These are phyloP conservation scores for Fusarium pilosicola DNA, from an alignment of 2,329 filamentous ascomycete species.

Conservation along the genomic window DNA sequence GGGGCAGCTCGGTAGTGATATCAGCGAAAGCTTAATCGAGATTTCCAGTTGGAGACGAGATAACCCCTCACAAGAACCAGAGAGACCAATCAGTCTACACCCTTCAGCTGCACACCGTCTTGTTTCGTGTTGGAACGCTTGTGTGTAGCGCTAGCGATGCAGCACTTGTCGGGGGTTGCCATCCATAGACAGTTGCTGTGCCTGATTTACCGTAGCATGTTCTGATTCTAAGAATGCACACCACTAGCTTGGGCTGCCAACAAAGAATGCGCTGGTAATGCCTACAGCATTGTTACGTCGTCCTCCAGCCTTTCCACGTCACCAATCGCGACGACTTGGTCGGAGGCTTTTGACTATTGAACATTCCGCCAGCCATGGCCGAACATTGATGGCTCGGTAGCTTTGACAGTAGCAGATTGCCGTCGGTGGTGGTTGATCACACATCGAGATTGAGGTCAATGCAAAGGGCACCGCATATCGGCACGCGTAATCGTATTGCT, in stretches of 20 bases:
- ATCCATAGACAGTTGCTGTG: not conserved
- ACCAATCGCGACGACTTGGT: not conserved
- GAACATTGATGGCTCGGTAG: not conserved
- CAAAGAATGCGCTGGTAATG: not conserved
- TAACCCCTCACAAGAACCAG: conserved; percentile 9
- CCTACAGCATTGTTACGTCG: not conserved
- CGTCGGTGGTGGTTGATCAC: not conserved
- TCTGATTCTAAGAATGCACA: not conserved
- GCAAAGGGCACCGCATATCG: not conserved
- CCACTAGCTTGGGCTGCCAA: not conserved
- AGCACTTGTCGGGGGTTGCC: conserved; percentile 18
- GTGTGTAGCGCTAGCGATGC: conserved; percentile 25
- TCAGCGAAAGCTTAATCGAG: conserved; percentile 28
- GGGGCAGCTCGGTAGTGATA: not conserved
- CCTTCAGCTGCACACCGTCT: not conserved
- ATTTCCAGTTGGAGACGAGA: conserved; percentile 9
- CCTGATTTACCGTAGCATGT: not conserved
- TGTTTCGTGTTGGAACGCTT: conserved; percentile 10
- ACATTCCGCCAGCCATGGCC: not conserved
- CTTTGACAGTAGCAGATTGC: not conserved
- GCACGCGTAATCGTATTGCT: not conserved
- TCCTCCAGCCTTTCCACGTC: not conserved
- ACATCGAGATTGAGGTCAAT: not conserved
- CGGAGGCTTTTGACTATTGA: not conserved
- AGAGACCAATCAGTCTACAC: conserved; percentile 22